These are phyloP conservation scores for Torulaspora franciscae DNA, from an alignment of 805 yeast genomes.

Conservation along the genomic window DNA sequence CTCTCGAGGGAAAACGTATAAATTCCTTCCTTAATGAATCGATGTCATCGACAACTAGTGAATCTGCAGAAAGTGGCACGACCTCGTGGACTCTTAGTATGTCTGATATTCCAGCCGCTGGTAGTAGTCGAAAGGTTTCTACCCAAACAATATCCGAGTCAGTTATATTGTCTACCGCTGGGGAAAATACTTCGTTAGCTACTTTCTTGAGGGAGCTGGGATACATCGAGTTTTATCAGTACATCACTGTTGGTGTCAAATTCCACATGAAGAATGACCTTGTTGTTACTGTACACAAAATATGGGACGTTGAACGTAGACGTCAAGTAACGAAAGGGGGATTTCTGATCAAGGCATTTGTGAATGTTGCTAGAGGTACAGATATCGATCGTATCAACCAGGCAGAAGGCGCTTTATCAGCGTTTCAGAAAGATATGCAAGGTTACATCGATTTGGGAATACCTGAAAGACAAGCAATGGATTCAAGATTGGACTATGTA, in stretches of 20 bases:
- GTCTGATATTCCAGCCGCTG: conserved; percentile 73
- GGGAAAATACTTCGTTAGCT: conserved; percentile 34
- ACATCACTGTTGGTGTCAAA: conserved; percentile 29
- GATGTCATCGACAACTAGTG: background rate
- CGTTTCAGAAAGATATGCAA: conserved; percentile 57
- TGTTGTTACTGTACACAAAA: conserved; percentile 28
- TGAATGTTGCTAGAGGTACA: conserved; percentile 66
- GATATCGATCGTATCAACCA: conserved; percentile 67
- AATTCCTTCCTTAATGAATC: conserved; percentile 5
- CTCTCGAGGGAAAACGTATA: conserved; percentile 13
- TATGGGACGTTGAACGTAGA: conserved; percentile 34
- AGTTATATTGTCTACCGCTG: conserved; percentile 29
- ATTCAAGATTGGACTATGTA: conserved; percentile 50
- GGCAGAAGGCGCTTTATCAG: conserved; percentile 58
- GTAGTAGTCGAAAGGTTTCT: conserved; percentile 51
- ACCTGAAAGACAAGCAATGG: conserved; percentile 80
- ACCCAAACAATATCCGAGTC: conserved; percentile 66
- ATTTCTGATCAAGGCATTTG: conserved; percentile 57
- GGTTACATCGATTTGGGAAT: conserved; percentile 65
- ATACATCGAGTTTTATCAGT: conserved; percentile 50
- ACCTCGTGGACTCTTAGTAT: conserved; percentile 56
- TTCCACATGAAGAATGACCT: conserved; percentile 28
- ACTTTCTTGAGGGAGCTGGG: conserved; percentile 59
- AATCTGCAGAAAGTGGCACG: conserved; percentile 2
- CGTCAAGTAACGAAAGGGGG: conserved; percentile 51